phyloP scores from a whole-genome alignment of 176 grass and related monocot species.

The Cymbopogon citratus region DNA sequence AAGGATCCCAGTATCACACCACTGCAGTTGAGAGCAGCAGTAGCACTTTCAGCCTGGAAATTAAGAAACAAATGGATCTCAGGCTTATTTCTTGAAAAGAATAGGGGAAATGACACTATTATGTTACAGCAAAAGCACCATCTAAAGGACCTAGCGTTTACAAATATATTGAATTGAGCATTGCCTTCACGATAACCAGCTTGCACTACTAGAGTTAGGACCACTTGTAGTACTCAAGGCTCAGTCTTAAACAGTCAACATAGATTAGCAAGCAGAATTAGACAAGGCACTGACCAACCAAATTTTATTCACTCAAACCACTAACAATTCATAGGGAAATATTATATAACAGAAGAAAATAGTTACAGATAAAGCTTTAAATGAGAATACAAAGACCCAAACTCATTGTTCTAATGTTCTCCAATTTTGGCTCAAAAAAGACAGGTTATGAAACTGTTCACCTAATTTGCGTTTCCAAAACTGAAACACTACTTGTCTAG shows the following conservation, averaged over 20 bases:
- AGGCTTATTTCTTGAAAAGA: not conserved
- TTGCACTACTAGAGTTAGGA: slow-evolving; percentile 6
- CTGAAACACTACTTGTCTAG: not conserved
- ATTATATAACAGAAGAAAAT: not conserved
- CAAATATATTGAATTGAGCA: not conserved
- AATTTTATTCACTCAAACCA: not conserved
- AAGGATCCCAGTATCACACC: slow-evolving; percentile 90
- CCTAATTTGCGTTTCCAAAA: not conserved
- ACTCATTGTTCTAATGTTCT: not conserved
- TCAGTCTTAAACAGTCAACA: not conserved
- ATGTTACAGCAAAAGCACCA: not conserved
- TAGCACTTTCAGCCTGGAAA: slow-evolving; percentile 96
- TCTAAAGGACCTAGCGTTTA: not conserved
- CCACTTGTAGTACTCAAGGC: not conserved
- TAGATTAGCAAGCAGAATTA: not conserved
- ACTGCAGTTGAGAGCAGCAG: slow-evolving; percentile 92
- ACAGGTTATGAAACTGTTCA: not conserved
- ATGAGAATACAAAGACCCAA: not conserved
- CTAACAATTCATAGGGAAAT: not conserved
- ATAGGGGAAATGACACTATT: not conserved
- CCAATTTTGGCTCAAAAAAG: not conserved
- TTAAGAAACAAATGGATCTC: slow-evolving; percentile 15
- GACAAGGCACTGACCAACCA: not conserved
- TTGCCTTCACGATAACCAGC: not conserved
- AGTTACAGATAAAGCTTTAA: not conserved